Percentiles rank a stretch among this genome's conserved stretches.
Conservation (phyloP, 352 stramenopile species). For the Phytophthora lateralis region DNA sequence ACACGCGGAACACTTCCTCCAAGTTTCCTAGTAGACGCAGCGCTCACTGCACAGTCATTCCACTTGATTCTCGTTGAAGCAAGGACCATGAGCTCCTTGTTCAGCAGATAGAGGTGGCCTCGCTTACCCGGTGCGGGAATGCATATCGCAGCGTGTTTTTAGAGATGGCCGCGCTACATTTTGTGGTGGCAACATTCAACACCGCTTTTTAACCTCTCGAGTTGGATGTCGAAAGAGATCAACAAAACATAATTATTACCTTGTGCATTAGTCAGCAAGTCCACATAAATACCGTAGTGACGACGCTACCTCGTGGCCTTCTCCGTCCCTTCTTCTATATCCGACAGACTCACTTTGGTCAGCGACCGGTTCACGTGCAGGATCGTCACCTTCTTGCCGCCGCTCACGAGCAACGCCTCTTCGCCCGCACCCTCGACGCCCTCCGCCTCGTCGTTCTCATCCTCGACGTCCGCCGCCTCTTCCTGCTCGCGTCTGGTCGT, state of each 20-base stretch:
- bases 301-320: conserved; percentile 19
- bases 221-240: no score
- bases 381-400: conserved; percentile 52
- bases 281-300: no score
- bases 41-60: no score
- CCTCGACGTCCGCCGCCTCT: background rate
- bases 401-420: conserved; percentile 38
- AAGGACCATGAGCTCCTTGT: no score
- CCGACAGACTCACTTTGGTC: conserved; percentile 45
- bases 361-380: conserved; percentile 45
- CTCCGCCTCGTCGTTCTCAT: conserved; percentile 13
- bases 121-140: no score
- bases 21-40: background rate
- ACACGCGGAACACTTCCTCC: background rate
- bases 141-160: no score
- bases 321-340: conserved; percentile 26
- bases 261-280: background rate
- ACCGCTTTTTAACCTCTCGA: no score
- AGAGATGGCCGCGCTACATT: background rate
- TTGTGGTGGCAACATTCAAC: conserved; percentile 2
- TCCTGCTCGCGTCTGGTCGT: conserved; percentile 13
- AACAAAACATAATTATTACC: background rate
- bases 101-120: no score
- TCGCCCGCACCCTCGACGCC: no score
- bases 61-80: no score